Conservation (phyloP, 768 basidiomycete genomes). For the Leucosporidium creatinivorum region DNA sequence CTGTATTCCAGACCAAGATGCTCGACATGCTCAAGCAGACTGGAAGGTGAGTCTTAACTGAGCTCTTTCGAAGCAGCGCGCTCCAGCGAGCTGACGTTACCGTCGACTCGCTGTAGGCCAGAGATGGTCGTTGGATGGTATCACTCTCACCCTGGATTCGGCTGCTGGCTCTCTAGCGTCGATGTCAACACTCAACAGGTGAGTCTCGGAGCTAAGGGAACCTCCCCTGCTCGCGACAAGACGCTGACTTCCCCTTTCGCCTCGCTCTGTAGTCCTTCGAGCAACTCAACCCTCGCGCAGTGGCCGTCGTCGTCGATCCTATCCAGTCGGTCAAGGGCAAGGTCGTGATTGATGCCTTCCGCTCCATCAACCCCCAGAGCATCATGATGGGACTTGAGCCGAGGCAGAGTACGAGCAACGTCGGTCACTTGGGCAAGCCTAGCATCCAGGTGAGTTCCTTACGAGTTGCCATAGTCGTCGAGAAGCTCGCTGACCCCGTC, state of each 20-base stretch:
- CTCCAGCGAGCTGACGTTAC: constrained; percentile 13
- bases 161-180: constrained; percentile 97
- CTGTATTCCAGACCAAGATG: constrained; percentile 98
- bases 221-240: not conserved
- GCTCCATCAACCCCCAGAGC: constrained; percentile 84
- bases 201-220: constrained; percentile 25
- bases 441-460: constrained; percentile 65
- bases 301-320: constrained; percentile 95
- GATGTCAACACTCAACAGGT: constrained; percentile 99
- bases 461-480: too few relatives aligned
- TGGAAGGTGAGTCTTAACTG: constrained; percentile 58
- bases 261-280: constrained; percentile 72
- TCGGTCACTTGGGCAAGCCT: constrained; percentile 98
- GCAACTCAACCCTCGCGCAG: constrained; percentile 81
- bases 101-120: constrained; percentile 50
- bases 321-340: constrained; percentile 96
- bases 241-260: not conserved
- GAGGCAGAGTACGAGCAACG: constrained; percentile 93
- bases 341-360: constrained; percentile 98
- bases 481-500: not conserved
- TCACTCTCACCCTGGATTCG: constrained; percentile 98
- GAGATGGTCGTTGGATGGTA: constrained; percentile 99
- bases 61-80: not conserved
- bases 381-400: constrained; percentile 87
- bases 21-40: constrained; percentile 99